Conservation (phyloP, 371 early-diverging fungal genomes). For the Circinella minor region DNA sequence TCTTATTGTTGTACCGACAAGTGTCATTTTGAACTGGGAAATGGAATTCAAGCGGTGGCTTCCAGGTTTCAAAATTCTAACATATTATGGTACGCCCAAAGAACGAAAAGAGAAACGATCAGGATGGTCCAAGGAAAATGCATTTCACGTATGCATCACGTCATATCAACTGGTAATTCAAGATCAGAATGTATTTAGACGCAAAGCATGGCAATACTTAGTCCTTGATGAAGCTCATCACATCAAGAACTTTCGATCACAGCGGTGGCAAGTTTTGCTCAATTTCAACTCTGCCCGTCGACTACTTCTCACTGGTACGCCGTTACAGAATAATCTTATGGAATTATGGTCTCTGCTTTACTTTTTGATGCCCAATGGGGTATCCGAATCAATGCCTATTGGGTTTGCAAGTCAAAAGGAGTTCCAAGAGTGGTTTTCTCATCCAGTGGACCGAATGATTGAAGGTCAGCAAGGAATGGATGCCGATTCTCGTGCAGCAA, state of each 20-base stretch:
- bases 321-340: conserved; percentile 93
- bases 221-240: conserved; percentile 97
- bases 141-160: conserved; percentile 89
- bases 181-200: conserved; percentile 79
- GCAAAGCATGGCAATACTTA: conserved; percentile 85
- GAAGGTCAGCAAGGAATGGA: conserved; percentile 63
- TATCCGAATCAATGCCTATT: conserved; percentile 60
- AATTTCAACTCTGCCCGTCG: conserved; percentile 81
- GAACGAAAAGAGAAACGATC: conserved; percentile 78
- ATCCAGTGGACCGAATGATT: conserved; percentile 81
- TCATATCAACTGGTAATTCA: conserved; percentile 85
- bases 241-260: conserved; percentile 94
- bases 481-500: conserved; percentile 64
- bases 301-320: conserved; percentile 93
- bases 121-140: conserved; percentile 83
- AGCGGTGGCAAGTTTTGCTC: conserved; percentile 92
- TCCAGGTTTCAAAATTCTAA: conserved; percentile 84
- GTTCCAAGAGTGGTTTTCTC: conserved; percentile 91
- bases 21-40: conserved; percentile 95
- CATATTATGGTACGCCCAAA: conserved; percentile 82
- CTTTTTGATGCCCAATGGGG: conserved; percentile 88
- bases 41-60: conserved; percentile 94
- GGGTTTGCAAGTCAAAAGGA: conserved; percentile 85
- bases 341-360: conserved; percentile 96
- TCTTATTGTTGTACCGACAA: conserved; percentile 91